phyloP scores from a whole-genome alignment of 345 rosid genomes.

The Ricinus communis region DNA sequence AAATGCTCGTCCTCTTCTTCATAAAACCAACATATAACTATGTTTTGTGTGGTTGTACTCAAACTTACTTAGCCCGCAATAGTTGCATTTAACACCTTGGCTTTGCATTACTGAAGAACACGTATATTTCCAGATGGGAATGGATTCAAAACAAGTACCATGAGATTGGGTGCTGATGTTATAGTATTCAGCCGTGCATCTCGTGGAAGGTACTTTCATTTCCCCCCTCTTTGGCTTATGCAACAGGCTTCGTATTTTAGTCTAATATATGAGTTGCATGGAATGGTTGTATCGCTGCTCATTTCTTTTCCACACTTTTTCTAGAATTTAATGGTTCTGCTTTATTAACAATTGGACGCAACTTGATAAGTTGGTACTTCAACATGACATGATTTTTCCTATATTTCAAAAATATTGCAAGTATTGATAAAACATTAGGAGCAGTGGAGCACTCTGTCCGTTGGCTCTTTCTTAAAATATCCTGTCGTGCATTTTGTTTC shows the following conservation, averaged over 20 bases:
- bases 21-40: no score
- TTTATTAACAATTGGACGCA: not conserved
- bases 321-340: not conserved
- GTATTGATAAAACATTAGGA: not conserved
- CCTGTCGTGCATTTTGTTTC: not conserved
- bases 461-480: not conserved
- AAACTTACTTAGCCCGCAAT: not conserved
- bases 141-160: conserved; percentile 98
- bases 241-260: not conserved
- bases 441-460: no score
- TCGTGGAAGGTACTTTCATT: conserved; percentile 50
- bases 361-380: not conserved
- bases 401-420: not conserved
- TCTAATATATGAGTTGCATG: not conserved
- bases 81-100: not conserved
- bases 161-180: conserved; percentile 94
- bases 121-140: conserved; percentile 73
- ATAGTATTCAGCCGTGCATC: conserved; percentile 71
- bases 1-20: no score
- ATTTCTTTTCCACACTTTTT: not conserved
- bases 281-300: not conserved
- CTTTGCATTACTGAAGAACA: conserved; percentile 9
- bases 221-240: conserved; percentile 7
- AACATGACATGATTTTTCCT: not conserved
- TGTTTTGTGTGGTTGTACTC: no score